Evolutionary conservation across 345 rosid species (phyloP), one percentile per base, ranked within the genome.

Genomic region (Zanthoxylum bungeanum): DNA sequence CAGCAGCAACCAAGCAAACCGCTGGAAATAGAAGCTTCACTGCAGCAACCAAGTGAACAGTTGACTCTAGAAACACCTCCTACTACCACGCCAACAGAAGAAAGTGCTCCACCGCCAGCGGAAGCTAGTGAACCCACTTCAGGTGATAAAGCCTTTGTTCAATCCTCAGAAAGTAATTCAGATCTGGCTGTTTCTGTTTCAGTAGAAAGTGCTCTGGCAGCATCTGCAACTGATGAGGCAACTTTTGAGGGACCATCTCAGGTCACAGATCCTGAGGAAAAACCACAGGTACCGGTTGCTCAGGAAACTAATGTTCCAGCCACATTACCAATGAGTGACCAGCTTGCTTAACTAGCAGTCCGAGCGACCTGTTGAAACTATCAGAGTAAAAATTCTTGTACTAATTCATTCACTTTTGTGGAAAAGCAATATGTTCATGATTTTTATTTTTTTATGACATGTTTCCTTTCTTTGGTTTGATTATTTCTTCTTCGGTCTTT

Each of bases 1-100:
- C 91, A 85, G 83, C 88, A 75, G 70, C 91, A 88, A 69, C 85
- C 87, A 71, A 66, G 78, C 59, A 86, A 87, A 69, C 90, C 87
- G 34, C 73, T 85, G 76, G 76, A 73, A 19, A 40, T 89, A 64
- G 94, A 89, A 78, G 94, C 88, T 75, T 53, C 89, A 63, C 91
- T 0, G 17, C 88, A 74, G 71, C 91, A 88, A 69, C 85, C 88
- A 71, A 68, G 78, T 39, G 85, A 87, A 69, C 90, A 87, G 40
- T 74, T 85, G 77, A 76, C 76, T 17, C 28, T 86, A 65, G 95
- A 89, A 76, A 92, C 88, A 69, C 79, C 96, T 44, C 89, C 91
- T 24, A 28, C 82, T 24, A 74, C 85, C 42, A 75, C 79, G 50
- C 58, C 86, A 24, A 71, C 79, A 66, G 30, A 1, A 58, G 62